Conservation (phyloP, 768 basidiomycete genomes). For the Agrocybe pediades region DNA sequence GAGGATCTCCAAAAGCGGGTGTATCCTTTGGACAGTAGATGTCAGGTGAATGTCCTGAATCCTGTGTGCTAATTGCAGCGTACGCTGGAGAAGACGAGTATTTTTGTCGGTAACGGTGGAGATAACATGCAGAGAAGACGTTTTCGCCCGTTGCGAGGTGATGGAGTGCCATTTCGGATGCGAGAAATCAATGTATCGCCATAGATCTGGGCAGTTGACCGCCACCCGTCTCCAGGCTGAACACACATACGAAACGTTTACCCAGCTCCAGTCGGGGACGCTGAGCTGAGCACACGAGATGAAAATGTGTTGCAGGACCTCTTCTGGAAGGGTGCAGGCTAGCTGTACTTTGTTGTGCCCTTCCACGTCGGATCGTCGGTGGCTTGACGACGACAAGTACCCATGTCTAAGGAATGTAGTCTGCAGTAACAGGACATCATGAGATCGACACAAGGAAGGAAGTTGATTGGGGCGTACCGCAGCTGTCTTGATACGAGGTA, state of each 20-base stretch:
- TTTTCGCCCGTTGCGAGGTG: slow-evolving; percentile 32
- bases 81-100: slow-evolving; percentile 30
- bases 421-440: slow-evolving; percentile 11
- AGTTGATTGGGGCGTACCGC: slow-evolving; percentile 12
- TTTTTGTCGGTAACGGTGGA: slow-evolving; percentile 32
- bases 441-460: not conserved
- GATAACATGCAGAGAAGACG: slow-evolving; percentile 31
- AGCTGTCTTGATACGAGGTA: slow-evolving; percentile 19
- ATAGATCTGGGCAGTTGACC: slow-evolving; percentile 31
- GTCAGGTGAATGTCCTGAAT: slow-evolving; percentile 36
- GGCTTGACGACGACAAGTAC: no score
- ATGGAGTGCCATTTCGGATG: slow-evolving; percentile 33
- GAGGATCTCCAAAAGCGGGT: slow-evolving; percentile 33
- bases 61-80: slow-evolving; percentile 35
- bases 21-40: slow-evolving; percentile 34
- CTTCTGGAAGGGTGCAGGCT: slow-evolving; percentile 28
- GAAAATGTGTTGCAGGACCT: slow-evolving; percentile 31
- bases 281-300: slow-evolving; percentile 23
- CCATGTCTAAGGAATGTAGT: slow-evolving; percentile 23
- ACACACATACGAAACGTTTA: slow-evolving; percentile 36
- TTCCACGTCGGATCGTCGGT: slow-evolving; percentile 11
- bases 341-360: slow-evolving; percentile 15
- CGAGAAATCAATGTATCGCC: slow-evolving; percentile 42
- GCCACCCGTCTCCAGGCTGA: slow-evolving; percentile 36
- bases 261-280: slow-evolving; percentile 35